Conservation (phyloP, 176 grass and related monocot genomes). For the Oryza glaberrima region DNA sequence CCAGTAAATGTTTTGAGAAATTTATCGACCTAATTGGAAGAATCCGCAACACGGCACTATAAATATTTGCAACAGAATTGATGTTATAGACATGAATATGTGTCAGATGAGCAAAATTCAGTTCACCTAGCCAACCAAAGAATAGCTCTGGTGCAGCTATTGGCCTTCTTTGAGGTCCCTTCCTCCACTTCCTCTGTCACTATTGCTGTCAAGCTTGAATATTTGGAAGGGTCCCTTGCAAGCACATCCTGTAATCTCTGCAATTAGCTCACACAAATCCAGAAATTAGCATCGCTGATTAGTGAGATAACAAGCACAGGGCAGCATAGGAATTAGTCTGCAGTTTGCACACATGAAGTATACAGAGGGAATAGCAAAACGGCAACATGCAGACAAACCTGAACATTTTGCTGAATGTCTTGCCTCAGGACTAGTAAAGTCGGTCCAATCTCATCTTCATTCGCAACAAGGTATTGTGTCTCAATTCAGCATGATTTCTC, state of each 20-base stretch:
- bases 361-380: not conserved
- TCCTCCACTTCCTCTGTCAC: conserved; percentile 60
- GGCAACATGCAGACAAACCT: conserved; percentile 39
- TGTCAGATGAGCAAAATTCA: not conserved
- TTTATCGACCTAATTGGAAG: conserved; percentile 56
- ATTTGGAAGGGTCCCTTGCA: conserved; percentile 54
- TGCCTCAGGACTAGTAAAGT: conserved; percentile 77
- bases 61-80: not conserved
- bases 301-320: not conserved
- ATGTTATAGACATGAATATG: not conserved
- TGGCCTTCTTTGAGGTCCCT: conserved; percentile 60
- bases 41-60: not conserved
- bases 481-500: conserved; percentile 28
- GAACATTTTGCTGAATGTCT: conserved; percentile 71
- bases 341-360: too few relatives aligned
- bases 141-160: conserved; percentile 79
- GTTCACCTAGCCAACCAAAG: conserved; percentile 78
- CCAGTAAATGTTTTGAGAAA: conserved; percentile 67
- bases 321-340: not conserved
- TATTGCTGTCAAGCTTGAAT: conserved; percentile 58
- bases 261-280: not conserved
- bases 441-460: conserved; percentile 84
- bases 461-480: conserved; percentile 11
- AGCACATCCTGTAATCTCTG: conserved; percentile 74
- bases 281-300: not conserved